Evolutionary conservation across 768 basidiomycete species (phyloP), one percentile per base, ranked within the genome.

Genomic region (Hirschioporus abietinus): DNA sequence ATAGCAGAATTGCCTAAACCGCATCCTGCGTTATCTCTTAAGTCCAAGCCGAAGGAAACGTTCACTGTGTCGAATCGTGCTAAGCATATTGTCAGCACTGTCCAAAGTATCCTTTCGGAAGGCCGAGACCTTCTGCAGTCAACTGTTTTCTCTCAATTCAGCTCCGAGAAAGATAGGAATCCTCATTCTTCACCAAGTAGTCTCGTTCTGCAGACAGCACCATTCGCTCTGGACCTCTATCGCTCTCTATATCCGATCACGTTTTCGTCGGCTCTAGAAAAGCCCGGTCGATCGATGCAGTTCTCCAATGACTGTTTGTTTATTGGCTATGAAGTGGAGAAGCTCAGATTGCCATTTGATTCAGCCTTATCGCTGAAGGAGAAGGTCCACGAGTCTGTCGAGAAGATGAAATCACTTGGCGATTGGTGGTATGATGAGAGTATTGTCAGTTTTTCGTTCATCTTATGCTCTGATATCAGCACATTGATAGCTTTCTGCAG

Each of bases 241-340:
- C 84, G 90, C 59, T 92, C 92, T 1, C 74, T 97, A 26, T 87
- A 91, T 73, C 93, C 93, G 15, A 81, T 91, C 42, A 81, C 81
- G 35, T 86, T 86, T 67, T 75, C 79, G 0, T 71, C 78, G 42
- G 78, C 80, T 60, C 75, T 91, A 34, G 73, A 73, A 25, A 75
- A 80, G 42, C 78, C 88, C 10, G 85, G 85, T 23, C 76, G 80
- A 27, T 80, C 83, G 0, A 88, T 96, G 83, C 85, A 86, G 63
- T 90, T 90, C 73, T 88, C 92, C 20, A 97, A 97, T 74, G 90
- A 96, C 68, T 93, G 88, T 70, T 71, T 84, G 24, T 92, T 89
- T 73, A 81, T 96, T 27, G 81, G 81, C 34, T 75, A 77, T 24
- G 84, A 89, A 70, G 74, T 89, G 0, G 79, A 78, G 66, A 79